Evolutionary conservation across 2,329 filamentous ascomycete genomes (phyloP), one percentile per base, ranked within the genome.

Genomic region (Aspergillus pseudoglaucus): DNA sequence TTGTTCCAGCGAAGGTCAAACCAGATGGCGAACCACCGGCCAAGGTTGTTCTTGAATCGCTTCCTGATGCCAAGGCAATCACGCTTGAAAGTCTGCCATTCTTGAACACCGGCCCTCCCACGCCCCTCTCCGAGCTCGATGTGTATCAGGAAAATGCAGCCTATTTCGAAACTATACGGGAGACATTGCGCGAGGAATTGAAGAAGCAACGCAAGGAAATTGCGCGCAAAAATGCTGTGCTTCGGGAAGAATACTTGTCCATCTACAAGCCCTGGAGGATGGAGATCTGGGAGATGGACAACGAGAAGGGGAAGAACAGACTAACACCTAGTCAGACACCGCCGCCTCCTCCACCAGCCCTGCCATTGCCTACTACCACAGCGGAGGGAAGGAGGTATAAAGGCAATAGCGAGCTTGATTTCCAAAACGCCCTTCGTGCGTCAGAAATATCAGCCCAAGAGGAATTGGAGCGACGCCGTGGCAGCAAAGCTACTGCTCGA

Each of bases 371-470:
- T 1, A 60, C 68, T 4, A 63, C 62, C 12, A 57, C 64, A 0
- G 53, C 64, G 51, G 65, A 70, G 45, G 66, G 70, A 14, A 61
- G 74, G 50, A 65, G 72, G 2, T 72, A 71, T 47, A 72, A 73
- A 48, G 69, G 73, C 6, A 74, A 74, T 45, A 77, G 72, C 47
- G 74, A 76, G 50, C 60, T 75, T 4, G 74, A 76, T 47, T 70
- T 77, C 42, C 68, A 75, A 47, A 74, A 70, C 46, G 73, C 73
- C 3, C 61, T 77, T 32, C 65, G 68, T 37, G 71, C 71, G 25
- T 77, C 74, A 2, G 69, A 72, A 45, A 72, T 75, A 15, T 73
- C 72, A 22, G 70, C 71, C 0, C 68, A 72, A 52, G 72, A 75
- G 55, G 73, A 76, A 53, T 63, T 71, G 15, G 70, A 73, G 51